Evolutionary conservation across 2,329 filamentous ascomycete genomes (phyloP).

Genomic region (Aureobasidium sp.): DNA sequence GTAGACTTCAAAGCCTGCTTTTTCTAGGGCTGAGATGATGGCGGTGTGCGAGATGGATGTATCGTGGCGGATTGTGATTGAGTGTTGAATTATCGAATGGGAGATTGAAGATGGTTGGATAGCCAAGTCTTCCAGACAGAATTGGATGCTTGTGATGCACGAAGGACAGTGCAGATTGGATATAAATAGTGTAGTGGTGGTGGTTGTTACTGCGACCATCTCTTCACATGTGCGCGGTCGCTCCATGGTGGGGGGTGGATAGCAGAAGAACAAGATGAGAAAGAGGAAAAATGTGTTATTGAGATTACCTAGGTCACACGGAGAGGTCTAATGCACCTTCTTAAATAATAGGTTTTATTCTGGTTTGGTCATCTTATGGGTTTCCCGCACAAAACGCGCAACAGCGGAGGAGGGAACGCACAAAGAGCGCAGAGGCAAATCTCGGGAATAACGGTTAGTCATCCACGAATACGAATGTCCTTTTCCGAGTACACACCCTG

Average conservation of each 20-base stretch:
- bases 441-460: neutral
- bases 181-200: slow-evolving; percentile 52
- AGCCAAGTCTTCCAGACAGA: slow-evolving; percentile 42
- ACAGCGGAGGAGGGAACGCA: neutral
- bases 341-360: neutral
- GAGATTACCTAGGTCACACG: too few relatives aligned
- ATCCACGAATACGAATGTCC: neutral
- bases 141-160: slow-evolving; percentile 59
- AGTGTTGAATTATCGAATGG: slow-evolving; percentile 62
- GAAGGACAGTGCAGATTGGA: slow-evolving; percentile 69
- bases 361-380: neutral
- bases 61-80: slow-evolving; percentile 52
- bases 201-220: neutral
- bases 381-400: slow-evolving; percentile 1
- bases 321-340: neutral
- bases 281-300: neutral
- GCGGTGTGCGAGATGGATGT: slow-evolving; percentile 32
- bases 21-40: slow-evolving; percentile 40
- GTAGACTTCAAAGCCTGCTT: slow-evolving; percentile 51
- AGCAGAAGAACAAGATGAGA: neutral
- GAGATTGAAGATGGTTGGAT: slow-evolving; percentile 50
- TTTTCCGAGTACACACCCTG: too few relatives aligned
- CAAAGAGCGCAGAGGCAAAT: neutral
- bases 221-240: neutral
- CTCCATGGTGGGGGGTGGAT: neutral